Evolutionary conservation across 345 rosid species (phyloP), one percentile per base, ranked within the genome.

Genomic region (Turnera subulata): DNA sequence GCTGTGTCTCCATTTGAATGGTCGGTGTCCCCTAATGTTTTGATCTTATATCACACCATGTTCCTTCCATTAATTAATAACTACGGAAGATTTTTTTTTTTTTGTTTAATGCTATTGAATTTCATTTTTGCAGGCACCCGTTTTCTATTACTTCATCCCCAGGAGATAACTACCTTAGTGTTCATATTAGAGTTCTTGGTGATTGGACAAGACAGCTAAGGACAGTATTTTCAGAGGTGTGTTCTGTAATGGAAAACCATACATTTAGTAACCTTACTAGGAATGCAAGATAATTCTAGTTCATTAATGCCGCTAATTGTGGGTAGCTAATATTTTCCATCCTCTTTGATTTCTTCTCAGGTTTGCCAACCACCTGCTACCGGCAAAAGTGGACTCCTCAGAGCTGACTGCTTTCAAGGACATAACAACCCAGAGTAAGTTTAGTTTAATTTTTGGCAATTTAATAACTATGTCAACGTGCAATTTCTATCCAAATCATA

Each of bases 71-170:
- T 24, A 10, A 40, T 23, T 4, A 42, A 17, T 6, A 1, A 25
- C 37, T 46, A 12, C n/a, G 2, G 17, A 46, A 12, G 20, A 6
- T 46, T 3, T n/a, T 21, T 23, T 5, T 12, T 11, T 21, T 2
- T 12, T 25, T 3, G 8, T 13, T 21, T 37, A 49, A 25, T n/a
- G n/a, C n/a, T n/a, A n/a, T n/a, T n/a, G n/a, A n/a, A n/a, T n/a
- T 21, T 24, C 0, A 53, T 55, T 50, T 56, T 26, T 8, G 48
- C 76, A 88, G 96, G 96, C 96, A 89, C 50, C 96, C 96, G 63
- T 89, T 89, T 68, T 85, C 94, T 11, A 89, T 85, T 26, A 85
- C 96, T 11, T 84, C 96, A 11, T 84, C 94, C n/a, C 96, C 94
- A 2, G 84, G 82, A 56, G 91, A 89, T 55, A 84, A 88, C 56